These are phyloP conservation scores for Citrus trifoliata DNA, from an alignment of 345 rosid species.

Conservation along the genomic window DNA sequence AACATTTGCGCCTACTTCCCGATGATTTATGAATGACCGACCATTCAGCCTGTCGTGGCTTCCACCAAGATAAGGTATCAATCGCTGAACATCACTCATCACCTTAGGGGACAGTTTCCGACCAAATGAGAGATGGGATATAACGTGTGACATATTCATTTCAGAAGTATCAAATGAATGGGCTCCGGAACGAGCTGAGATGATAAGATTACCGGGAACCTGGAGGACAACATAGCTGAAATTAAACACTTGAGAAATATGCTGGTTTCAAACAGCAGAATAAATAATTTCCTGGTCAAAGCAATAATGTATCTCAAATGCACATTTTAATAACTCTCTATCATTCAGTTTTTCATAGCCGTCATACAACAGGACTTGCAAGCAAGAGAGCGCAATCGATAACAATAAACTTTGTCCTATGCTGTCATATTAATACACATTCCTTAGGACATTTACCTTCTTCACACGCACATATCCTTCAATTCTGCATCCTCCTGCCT, in stretches of 20 bases:
- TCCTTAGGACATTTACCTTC: slow-evolving; percentile 48
- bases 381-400: neutral
- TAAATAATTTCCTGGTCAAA: neutral
- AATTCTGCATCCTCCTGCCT: slow-evolving; percentile 89
- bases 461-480: slow-evolving; percentile 97
- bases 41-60: slow-evolving; percentile 85
- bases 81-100: slow-evolving; percentile 57
- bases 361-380: slow-evolving; percentile 1
- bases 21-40: slow-evolving; percentile 74
- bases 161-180: slow-evolving; percentile 90
- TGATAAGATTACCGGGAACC: slow-evolving; percentile 94
- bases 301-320: neutral
- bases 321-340: neutral
- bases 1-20: slow-evolving; percentile 77
- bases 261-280: neutral
- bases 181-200: slow-evolving; percentile 86
- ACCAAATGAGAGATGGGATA: slow-evolving; percentile 89
- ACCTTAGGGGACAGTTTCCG: slow-evolving; percentile 53
- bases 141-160: slow-evolving; percentile 96
- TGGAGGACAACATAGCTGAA: slow-evolving; percentile 27
- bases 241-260: neutral
- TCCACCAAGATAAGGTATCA: slow-evolving; percentile 77
- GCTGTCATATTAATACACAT: neutral
- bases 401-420: neutral
- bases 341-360: slow-evolving; percentile 4